Conservation (phyloP, 768 basidiomycete genomes). For the Russula compacta region DNA sequence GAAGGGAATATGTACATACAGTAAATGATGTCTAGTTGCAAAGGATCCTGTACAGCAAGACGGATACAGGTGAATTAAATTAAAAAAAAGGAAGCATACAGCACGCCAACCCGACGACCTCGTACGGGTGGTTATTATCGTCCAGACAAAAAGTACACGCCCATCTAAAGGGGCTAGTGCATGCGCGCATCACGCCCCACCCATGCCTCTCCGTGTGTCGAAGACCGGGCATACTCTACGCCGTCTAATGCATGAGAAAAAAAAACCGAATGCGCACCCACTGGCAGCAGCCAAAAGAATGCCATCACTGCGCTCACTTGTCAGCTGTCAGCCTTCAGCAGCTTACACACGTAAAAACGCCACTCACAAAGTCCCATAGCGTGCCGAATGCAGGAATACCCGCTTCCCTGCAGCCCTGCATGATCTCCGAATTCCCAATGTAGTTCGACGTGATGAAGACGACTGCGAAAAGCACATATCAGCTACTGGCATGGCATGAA, state of each 20-base stretch:
- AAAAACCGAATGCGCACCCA: neutral
- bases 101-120: neutral
- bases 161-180: neutral
- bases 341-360: neutral
- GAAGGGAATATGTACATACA: too few species aligned
- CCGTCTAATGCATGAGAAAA: neutral
- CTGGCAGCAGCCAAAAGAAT: neutral
- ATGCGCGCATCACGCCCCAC: neutral
- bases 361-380: slow-evolving; percentile 20
- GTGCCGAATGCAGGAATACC: slow-evolving; percentile 33
- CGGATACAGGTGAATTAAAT: too few species aligned
- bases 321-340: neutral
- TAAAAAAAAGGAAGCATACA: neutral
- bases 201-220: neutral
- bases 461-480: slow-evolving; percentile 21
- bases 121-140: neutral
- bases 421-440: slow-evolving; percentile 34
- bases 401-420: slow-evolving; percentile 31
- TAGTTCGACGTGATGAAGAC: slow-evolving; percentile 38
- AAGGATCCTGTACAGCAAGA: too few species aligned
- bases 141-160: neutral
- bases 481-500: neutral
- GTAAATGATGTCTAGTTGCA: too few species aligned
- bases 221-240: neutral
- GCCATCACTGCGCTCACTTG: slow-evolving; percentile 4